Conservation (phyloP, 257 asterid species). For the Marsdenia floribunda region DNA sequence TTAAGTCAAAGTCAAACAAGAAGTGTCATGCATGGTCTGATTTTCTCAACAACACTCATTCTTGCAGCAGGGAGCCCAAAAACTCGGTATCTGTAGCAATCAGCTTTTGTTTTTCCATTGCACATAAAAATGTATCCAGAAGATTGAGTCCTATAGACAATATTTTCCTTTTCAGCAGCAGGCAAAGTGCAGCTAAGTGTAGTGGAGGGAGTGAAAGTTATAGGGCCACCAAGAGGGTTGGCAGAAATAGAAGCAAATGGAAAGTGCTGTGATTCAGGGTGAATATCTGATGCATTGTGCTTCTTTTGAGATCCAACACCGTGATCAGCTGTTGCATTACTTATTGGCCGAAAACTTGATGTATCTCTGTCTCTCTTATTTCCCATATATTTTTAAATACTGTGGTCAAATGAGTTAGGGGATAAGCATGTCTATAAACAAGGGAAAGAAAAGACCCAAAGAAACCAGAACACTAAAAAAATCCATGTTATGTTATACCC, state of each 20-base stretch:
- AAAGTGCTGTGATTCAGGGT: not conserved
- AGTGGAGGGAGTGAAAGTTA: not conserved
- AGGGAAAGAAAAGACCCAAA: not conserved
- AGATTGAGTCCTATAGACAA: not conserved
- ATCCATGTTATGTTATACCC: not conserved
- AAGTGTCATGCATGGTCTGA: slow-evolving; percentile 63
- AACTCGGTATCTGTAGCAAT: slow-evolving; percentile 69
- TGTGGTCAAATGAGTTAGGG: not conserved
- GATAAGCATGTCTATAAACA: not conserved
- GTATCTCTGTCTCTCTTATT: not conserved
- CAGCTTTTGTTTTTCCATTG: slow-evolving; percentile 49
- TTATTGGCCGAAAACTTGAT: not conserved
- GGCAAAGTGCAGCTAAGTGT: not conserved
- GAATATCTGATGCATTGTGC: not conserved
- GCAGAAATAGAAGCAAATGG: not conserved
- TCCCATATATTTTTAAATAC: not conserved
- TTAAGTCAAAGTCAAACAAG: slow-evolving; percentile 56
- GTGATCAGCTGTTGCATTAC: not conserved
- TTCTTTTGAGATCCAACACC: not conserved
- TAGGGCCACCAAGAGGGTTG: not conserved
- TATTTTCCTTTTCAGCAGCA: not conserved
- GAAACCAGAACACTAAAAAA: not conserved
- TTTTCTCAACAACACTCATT: slow-evolving; percentile 44
- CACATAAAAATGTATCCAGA: slow-evolving; percentile 71
- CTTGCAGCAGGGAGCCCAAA: slow-evolving; percentile 63